Evolutionary conservation across 2,329 filamentous ascomycete species (phyloP).

Genomic region (Fusarium sp.): DNA sequence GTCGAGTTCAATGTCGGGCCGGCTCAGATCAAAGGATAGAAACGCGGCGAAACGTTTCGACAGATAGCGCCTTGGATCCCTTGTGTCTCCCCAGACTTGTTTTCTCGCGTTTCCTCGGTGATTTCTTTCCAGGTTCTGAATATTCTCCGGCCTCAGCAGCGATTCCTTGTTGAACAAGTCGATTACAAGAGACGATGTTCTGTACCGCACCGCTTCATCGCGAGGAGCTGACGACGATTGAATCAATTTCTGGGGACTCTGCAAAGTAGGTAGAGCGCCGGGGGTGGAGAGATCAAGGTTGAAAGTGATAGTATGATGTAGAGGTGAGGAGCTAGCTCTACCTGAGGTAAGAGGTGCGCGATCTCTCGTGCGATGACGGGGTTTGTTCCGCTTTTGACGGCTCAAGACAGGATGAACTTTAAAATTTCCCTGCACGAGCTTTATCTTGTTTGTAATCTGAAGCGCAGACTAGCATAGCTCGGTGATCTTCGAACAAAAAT

Average conservation of each 20-base stretch:
- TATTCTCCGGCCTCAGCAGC: neutral
- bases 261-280: neutral
- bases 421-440: neutral
- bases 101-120: slow-evolving; percentile 1
- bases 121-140: slow-evolving; percentile 13
- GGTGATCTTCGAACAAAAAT: neutral
- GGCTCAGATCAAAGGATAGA: slow-evolving; percentile 19
- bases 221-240: slow-evolving; percentile 11
- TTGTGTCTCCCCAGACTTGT: slow-evolving; percentile 1
- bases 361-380: slow-evolving; percentile 12
- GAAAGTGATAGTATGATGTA: neutral
- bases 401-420: slow-evolving; percentile 11
- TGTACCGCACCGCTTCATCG: slow-evolving; percentile 2
- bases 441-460: slow-evolving; percentile 19
- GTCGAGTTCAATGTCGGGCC: slow-evolving; percentile 10
- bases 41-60: slow-evolving; percentile 32
- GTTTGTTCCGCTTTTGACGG: slow-evolving; percentile 26
- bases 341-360: slow-evolving; percentile 17
- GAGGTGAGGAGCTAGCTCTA: slow-evolving; percentile 6
- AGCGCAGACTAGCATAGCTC: neutral
- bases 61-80: slow-evolving; percentile 1
- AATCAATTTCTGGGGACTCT: neutral
- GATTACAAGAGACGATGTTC: neutral
- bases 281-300: neutral
- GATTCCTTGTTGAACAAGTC: slow-evolving; percentile 3